Evolutionary conservation across 2,329 filamentous ascomycete species (phyloP).

Genomic region (Ambrosiella xylebori): DNA sequence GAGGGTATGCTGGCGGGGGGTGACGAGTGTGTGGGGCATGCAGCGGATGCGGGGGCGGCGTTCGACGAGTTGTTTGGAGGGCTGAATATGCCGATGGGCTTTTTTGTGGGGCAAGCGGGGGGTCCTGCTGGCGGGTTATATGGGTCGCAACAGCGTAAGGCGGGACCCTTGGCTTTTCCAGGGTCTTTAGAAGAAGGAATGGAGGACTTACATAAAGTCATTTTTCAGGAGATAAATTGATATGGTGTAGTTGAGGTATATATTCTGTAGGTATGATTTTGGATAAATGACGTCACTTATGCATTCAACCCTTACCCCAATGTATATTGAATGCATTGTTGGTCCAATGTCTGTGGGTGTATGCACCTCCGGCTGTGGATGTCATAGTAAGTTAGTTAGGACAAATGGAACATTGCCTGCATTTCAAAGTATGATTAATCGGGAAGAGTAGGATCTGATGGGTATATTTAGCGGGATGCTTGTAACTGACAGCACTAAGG

Average conservation of each 20-base stretch:
- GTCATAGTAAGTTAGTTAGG: too few species aligned
- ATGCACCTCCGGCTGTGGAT: too few species aligned
- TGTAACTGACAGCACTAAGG: too few species aligned
- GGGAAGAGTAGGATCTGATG: too few species aligned
- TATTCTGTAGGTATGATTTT: neutral
- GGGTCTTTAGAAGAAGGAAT: neutral
- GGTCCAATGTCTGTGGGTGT: too few species aligned
- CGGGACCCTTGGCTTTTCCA: neutral
- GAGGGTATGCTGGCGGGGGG: neutral
- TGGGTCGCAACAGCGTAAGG: neutral
- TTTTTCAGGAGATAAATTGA: neutral
- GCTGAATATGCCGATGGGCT: neutral
- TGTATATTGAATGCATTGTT: too few species aligned
- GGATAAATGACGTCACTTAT: too few species aligned
- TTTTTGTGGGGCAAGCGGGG: neutral
- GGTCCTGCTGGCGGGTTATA: neutral
- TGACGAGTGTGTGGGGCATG: neutral
- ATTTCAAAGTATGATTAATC: too few species aligned
- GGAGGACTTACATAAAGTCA: neutral
- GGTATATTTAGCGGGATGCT: neutral
- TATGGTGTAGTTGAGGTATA: neutral
- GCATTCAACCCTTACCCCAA: too few species aligned
- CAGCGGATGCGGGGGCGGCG: neutral
- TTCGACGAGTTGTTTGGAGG: slow-evolving; percentile 4
- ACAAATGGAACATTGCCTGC: too few species aligned